Percentiles rank a stretch among this genome's conserved stretches.
These are phyloP conservation scores for Endocalyx cinctus DNA, from an alignment of 2,329 filamentous ascomycete genomes.

Conservation along the genomic window DNA sequence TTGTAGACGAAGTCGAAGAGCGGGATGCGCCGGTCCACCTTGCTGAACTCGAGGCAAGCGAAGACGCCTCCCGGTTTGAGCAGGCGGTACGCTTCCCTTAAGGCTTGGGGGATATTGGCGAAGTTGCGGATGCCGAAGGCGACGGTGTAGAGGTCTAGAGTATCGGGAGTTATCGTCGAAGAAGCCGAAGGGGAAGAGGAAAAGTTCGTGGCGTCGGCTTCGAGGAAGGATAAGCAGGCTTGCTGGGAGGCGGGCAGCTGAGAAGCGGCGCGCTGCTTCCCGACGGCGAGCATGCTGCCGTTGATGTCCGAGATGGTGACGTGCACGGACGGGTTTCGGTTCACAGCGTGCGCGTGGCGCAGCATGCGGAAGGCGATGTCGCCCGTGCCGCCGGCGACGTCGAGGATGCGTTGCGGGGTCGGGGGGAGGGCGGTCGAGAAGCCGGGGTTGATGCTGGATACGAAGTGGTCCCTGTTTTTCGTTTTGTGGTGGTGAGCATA, in stretches of 20 bases:
- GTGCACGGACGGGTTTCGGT: slow-evolving; percentile 72
- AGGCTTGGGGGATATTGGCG: slow-evolving; percentile 78
- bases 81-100: slow-evolving; percentile 80
- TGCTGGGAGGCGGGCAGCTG: slow-evolving; percentile 49
- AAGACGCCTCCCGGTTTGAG: slow-evolving; percentile 94
- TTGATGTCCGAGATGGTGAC: slow-evolving; percentile 97
- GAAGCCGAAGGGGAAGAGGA: slow-evolving; percentile 53
- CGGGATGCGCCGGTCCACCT: slow-evolving; percentile 58
- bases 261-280: slow-evolving; percentile 67
- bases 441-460: slow-evolving; percentile 84
- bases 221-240: slow-evolving; percentile 66
- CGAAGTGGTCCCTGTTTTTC: slow-evolving; percentile 71
- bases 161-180: too few species aligned
- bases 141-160: slow-evolving; percentile 97
- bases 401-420: slow-evolving; percentile 69
- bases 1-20: slow-evolving; percentile 86
- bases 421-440: slow-evolving; percentile 41
- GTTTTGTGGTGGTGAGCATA: background rate
- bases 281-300: slow-evolving; percentile 86
- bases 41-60: slow-evolving; percentile 92
- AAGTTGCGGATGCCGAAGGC: slow-evolving; percentile 98
- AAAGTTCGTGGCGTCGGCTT: slow-evolving; percentile 84
- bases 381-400: slow-evolving; percentile 94
- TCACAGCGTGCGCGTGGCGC: slow-evolving; percentile 75
- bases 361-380: slow-evolving; percentile 98